A percentile compares a stretch with the other conserved stretches of the same genome.
phyloP scores from a whole-genome alignment of 192 early-diverging fungal species.

The Gryganskiella cystojenkinii region DNA sequence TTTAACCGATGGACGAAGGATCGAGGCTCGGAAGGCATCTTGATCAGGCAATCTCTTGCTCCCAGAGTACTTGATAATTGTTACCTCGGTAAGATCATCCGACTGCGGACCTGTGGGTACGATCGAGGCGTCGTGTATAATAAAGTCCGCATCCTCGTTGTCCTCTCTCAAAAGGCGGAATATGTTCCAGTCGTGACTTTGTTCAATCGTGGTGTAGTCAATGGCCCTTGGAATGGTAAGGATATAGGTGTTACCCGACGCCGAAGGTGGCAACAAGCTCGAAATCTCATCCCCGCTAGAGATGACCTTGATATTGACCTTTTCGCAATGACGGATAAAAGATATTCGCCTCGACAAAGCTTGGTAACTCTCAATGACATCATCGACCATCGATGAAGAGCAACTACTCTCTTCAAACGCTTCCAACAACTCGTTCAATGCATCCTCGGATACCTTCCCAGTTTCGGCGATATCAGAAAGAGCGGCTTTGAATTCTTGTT shows the following conservation, averaged over 20 bases:
- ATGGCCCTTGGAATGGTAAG: constrained; percentile 12
- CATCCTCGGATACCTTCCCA: background rate
- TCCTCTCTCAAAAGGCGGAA: constrained; percentile 17
- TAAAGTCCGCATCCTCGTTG: constrained; percentile 8
- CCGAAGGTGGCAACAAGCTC: constrained; percentile 3
- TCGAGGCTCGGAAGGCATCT: constrained; percentile 9
- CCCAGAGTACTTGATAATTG: constrained; percentile 12
- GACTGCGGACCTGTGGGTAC: constrained; percentile 2
- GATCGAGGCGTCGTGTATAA: constrained; percentile 13
- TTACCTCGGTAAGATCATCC: constrained; percentile 11
- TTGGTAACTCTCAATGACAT: constrained; percentile 16
- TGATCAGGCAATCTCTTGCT: constrained; percentile 13
- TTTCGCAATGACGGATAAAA: constrained; percentile 18
- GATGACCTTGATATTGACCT: constrained; percentile 17
- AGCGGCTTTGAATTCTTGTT: constrained; percentile 1
- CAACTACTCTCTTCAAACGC: constrained; percentile 13
- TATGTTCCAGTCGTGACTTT: constrained; percentile 8
- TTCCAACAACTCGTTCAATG: background rate
- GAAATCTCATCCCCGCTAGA: constrained; percentile 10
- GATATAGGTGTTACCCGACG: background rate
- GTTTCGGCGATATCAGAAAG: constrained; percentile 3
- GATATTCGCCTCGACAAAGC: constrained; percentile 8
- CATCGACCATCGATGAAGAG: constrained; percentile 16
- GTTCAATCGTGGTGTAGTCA: constrained; percentile 17
- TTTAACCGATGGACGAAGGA: constrained; percentile 17